Evolutionary conservation across 2,329 filamentous ascomycete genomes (phyloP).

Genomic region (Penicillium sp.): DNA sequence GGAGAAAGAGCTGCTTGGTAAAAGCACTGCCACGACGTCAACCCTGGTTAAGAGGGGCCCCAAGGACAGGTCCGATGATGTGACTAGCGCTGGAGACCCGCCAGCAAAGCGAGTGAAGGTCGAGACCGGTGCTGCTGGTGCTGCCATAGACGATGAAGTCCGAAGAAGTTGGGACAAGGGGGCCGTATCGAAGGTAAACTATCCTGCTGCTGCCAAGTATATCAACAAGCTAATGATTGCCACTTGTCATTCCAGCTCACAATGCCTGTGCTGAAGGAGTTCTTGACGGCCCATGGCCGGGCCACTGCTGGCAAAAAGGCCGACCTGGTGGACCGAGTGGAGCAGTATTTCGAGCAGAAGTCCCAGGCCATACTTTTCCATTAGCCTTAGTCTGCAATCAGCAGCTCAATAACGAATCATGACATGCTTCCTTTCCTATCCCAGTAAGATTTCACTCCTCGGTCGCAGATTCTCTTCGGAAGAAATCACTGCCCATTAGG

Average conservation of each 20-base stretch:
- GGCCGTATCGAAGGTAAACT: constrained; percentile 41
- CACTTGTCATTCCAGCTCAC: constrained; percentile 39
- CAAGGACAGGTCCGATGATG: constrained; percentile 20
- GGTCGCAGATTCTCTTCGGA: no score
- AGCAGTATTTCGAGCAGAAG: constrained; percentile 49
- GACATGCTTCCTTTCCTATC: no score
- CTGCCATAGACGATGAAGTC: constrained; percentile 39
- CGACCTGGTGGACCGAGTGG: constrained; percentile 51
- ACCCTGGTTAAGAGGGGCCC: constrained; percentile 49
- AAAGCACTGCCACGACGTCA: constrained; percentile 40
- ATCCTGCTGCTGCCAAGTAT: not conserved
- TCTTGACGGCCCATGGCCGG: constrained; percentile 45
- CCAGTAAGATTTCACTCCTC: no score
- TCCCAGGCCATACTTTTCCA: constrained; percentile 14
- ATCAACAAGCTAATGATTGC: constrained; percentile 6
- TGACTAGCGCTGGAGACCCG: constrained; percentile 27
- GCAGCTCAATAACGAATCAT: not conserved
- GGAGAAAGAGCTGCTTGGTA: constrained; percentile 43
- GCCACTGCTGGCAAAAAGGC: constrained; percentile 49
- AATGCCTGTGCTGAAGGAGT: constrained; percentile 47
- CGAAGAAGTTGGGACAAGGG: constrained; percentile 43
- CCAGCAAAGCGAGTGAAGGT: constrained; percentile 49
- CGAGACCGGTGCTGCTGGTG: constrained; percentile 25
- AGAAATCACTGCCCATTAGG: no score
- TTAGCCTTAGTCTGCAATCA: not conserved